These are phyloP conservation scores for Cucurbitaria berberidis DNA, from an alignment of 2,329 filamentous ascomycete genomes.

Conservation along the genomic window DNA sequence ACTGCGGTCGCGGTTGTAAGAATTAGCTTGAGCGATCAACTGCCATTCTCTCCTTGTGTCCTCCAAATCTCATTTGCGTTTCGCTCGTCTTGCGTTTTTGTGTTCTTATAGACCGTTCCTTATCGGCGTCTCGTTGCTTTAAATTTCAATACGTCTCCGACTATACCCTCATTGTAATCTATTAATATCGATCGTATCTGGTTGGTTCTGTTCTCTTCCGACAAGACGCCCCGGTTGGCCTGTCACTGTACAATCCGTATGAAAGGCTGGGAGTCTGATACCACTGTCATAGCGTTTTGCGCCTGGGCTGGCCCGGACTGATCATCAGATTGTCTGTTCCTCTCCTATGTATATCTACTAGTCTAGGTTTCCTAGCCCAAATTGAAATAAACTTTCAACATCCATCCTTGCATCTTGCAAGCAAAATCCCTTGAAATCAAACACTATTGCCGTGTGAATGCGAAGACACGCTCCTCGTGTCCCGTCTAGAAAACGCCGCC, in stretches of 20 bases:
- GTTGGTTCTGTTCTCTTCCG: neutral
- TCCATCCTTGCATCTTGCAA: too few relatives aligned
- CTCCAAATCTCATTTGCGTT: neutral
- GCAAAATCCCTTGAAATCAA: too few relatives aligned
- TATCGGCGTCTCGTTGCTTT: neutral
- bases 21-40: slow-evolving; percentile 28
- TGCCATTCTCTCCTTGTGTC: slow-evolving; percentile 7
- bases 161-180: slow-evolving; percentile 9
- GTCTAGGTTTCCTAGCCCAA: neutral
- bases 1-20: slow-evolving; percentile 12
- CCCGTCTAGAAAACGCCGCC: slow-evolving; percentile 8
- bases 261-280: neutral
- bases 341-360: neutral
- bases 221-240: slow-evolving; percentile 7
- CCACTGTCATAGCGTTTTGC: neutral
- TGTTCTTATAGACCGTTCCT: slow-evolving; percentile 4
- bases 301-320: neutral
- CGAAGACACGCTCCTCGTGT: too few relatives aligned
- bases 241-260: slow-evolving; percentile 1
- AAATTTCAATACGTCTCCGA: neutral
- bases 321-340: neutral
- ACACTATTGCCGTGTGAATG: too few relatives aligned
- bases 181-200: neutral
- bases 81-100: slow-evolving; percentile 6
- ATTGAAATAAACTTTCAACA: too few relatives aligned